Evolutionary conservation across 2,329 filamentous ascomycete species (phyloP).

Genomic region (Phymatotrichopsis omnivora): DNA sequence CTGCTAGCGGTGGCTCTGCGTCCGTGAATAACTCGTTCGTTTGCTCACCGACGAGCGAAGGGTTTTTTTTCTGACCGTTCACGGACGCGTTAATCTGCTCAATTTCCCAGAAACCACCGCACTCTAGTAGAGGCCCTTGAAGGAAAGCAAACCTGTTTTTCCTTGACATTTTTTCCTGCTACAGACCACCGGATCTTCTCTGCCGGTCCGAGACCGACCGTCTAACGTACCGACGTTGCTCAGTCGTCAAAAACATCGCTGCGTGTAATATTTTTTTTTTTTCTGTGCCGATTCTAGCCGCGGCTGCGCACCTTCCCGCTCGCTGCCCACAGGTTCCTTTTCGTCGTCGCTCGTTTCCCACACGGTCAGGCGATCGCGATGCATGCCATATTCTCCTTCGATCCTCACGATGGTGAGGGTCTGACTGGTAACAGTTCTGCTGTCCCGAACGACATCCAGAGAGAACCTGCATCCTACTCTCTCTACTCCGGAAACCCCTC

Average conservation of each 20-base stretch:
- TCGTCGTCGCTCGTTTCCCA: too few species aligned
- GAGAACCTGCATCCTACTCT: slow-evolving; percentile 9
- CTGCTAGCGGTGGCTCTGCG: slow-evolving; percentile 20
- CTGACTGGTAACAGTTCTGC: too few species aligned
- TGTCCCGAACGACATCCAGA: neutral
- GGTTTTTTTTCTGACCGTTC: neutral
- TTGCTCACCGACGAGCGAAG: neutral
- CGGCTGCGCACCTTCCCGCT: too few species aligned
- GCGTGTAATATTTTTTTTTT: too few species aligned
- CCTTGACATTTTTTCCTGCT: neutral
- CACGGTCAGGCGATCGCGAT: too few species aligned
- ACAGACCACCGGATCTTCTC: neutral
- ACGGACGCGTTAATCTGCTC: neutral
- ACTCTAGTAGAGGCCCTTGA: slow-evolving; percentile 7
- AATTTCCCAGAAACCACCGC: slow-evolving; percentile 2
- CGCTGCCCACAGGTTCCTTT: too few species aligned
- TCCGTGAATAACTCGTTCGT: slow-evolving; percentile 15
- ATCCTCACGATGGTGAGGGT: too few species aligned
- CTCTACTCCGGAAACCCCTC: slow-evolving; percentile 9
- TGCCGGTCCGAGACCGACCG: neutral
- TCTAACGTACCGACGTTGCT: too few species aligned
- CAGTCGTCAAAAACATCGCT: too few species aligned
- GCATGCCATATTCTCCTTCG: too few species aligned
- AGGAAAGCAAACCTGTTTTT: neutral
- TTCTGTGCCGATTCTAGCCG: too few species aligned